phyloP scores from a whole-genome alignment of 371 early-diverging fungal genomes.

The Chytridiales sp. region DNA sequence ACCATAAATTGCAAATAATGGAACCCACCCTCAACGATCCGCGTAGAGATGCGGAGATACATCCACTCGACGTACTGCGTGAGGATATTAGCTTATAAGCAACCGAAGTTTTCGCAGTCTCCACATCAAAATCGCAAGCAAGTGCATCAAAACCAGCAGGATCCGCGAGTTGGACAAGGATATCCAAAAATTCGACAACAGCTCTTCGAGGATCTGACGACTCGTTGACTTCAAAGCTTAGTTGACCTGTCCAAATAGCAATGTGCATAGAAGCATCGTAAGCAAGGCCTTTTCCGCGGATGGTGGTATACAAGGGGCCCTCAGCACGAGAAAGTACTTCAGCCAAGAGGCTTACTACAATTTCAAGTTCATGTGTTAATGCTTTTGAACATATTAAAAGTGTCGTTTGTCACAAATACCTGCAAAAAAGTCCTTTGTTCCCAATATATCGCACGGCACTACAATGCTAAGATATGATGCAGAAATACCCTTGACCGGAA shows the following conservation, averaged over 20 bases:
- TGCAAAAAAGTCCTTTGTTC: slow-evolving; percentile 45
- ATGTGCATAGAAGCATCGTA: slow-evolving; percentile 61
- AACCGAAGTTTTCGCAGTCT: slow-evolving; percentile 58
- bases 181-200: slow-evolving; percentile 52
- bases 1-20: slow-evolving; percentile 1
- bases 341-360: slow-evolving; percentile 47
- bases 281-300: slow-evolving; percentile 74
- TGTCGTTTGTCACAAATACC: slow-evolving; percentile 2
- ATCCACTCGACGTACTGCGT: slow-evolving; percentile 49
- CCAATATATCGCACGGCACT: slow-evolving; percentile 48
- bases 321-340: slow-evolving; percentile 66
- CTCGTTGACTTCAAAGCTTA: slow-evolving; percentile 55
- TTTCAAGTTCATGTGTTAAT: background rate
- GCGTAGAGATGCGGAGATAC: slow-evolving; percentile 47
- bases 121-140: slow-evolving; percentile 51
- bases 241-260: slow-evolving; percentile 56
- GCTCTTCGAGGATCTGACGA: slow-evolving; percentile 58
- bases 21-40: slow-evolving; percentile 47
- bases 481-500: slow-evolving; percentile 46
- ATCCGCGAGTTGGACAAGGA: slow-evolving; percentile 49
- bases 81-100: slow-evolving; percentile 51
- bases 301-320: slow-evolving; percentile 69
- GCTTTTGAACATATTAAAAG: background rate
- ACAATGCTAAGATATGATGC: slow-evolving; percentile 40
- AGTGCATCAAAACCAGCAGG: slow-evolving; percentile 50